A percentile compares a stretch with the other conserved stretches of the same genome.
Conservation (phyloP, 495 filamentous ascomycete genomes). For the Aspergillus bertholletiae region DNA sequence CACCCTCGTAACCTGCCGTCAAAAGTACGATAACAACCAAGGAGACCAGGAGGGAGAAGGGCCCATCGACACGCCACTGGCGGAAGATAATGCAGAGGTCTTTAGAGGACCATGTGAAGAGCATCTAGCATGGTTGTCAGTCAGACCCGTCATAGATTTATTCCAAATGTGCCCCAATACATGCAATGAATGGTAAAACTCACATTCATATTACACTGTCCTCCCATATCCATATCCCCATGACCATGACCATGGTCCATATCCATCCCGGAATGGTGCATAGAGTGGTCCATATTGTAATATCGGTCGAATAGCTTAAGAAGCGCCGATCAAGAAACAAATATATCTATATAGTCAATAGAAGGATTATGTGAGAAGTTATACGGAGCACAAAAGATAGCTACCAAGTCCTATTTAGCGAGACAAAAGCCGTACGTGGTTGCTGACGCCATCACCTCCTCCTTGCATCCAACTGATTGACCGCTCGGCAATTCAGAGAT, state of each 20-base stretch:
- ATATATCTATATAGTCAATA: too few species aligned
- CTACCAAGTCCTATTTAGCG: too few species aligned
- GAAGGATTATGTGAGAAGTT: too few species aligned
- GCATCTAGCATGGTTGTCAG: slow-evolving; percentile 60
- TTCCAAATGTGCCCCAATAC: neutral
- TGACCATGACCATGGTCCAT: slow-evolving; percentile 55
- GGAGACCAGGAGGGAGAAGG: slow-evolving; percentile 70
- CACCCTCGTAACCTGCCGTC: slow-evolving; percentile 84
- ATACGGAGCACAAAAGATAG: too few species aligned
- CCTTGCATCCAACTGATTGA: neutral
- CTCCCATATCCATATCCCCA: slow-evolving; percentile 56
- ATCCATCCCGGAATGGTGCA: slow-evolving; percentile 39
- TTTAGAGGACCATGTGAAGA: slow-evolving; percentile 91
- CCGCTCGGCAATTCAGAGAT: slow-evolving; percentile 8
- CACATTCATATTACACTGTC: slow-evolving; percentile 83
- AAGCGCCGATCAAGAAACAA: too few species aligned
- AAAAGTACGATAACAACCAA: slow-evolving; percentile 77
- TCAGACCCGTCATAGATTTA: neutral
- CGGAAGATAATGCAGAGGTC: slow-evolving; percentile 95
- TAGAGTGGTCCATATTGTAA: slow-evolving; percentile 24
- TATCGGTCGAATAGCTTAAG: neutral
- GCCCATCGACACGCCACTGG: slow-evolving; percentile 78
- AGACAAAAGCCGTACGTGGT: neutral
- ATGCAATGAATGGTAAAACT: slow-evolving; percentile 19
- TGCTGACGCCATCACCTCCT: slow-evolving; percentile 1